phyloP scores from a whole-genome alignment of 768 basidiomycete genomes.

The Lactifluus pinguis region DNA sequence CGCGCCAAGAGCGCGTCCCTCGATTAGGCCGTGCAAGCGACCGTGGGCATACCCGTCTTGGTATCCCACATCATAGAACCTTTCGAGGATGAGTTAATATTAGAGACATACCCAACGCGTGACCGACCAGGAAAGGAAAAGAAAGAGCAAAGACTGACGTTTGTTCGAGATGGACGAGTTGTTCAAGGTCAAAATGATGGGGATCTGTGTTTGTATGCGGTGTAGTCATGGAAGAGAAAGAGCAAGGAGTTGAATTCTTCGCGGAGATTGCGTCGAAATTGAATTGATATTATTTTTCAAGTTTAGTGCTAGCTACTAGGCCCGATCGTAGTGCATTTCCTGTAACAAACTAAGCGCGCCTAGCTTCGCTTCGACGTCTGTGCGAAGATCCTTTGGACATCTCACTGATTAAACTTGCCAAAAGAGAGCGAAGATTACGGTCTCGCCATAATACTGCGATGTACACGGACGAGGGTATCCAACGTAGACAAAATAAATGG shows the following conservation, averaged over 20 bases:
- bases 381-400: slow-evolving; percentile 8
- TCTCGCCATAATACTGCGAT: slow-evolving; percentile 11
- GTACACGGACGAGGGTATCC: slow-evolving; percentile 10
- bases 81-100: slow-evolving; percentile 22
- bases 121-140: background rate
- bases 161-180: slow-evolving; percentile 26
- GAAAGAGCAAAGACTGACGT: slow-evolving; percentile 19
- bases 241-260: background rate
- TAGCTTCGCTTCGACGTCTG: slow-evolving; percentile 10
- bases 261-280: slow-evolving; percentile 10
- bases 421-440: background rate
- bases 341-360: background rate
- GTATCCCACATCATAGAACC: slow-evolving; percentile 78
- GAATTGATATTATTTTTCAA: background rate
- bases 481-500: background rate
- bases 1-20: slow-evolving; percentile 81
- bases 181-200: slow-evolving; percentile 24
- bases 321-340: background rate
- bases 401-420: background rate
- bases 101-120: no score
- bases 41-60: slow-evolving; percentile 77
- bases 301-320: background rate
- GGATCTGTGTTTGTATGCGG: background rate
- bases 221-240: background rate
- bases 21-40: slow-evolving; percentile 79